Base-by-base conservation (phyloP, 2,329 filamentous ascomycete genomes). In the Monosporascus sp. region DNA sequence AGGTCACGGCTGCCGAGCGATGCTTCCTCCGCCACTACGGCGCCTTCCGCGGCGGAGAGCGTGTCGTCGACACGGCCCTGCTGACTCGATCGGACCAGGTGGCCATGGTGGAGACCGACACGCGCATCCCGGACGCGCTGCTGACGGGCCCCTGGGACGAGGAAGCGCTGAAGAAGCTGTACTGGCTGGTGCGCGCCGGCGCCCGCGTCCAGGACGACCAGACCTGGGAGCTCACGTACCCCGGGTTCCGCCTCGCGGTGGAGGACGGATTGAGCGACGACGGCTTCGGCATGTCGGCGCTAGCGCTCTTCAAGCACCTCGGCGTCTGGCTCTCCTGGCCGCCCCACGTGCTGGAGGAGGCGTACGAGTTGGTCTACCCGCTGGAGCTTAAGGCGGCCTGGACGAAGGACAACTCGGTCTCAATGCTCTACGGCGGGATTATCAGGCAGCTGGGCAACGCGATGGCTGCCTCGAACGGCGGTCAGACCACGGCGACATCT, bases 151-250 rank as follows among this genome's bases (percentile, higher is more conserved):
- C 75, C 0, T 76, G 72, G 73, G 60, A 70, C 24, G 70, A 71
- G 4, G 68, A 70, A 38, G 60, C 66, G 42, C 61, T 67, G 24
- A 68, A 70, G 39, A 73, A 74, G 27, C 63, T 78, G 5, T 76
- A 77, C 60, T 78, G 76, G 76, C 65, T 79, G 20, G 62, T 69
- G 9, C 69, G 72, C 37, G 71, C 67, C 6, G 74, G 75, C 15
- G 64, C 70, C 49, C 60, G 57, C 5, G 44, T 70, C 8, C 62
- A 65, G 20, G 54, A 63, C 1, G 57, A 66, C 37, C 64, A 68
- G 52, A 64, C 71, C 1, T 78, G 76, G 76, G 76, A 79, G 53
- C 47, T 67, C 27, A 73, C 69, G 47, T 54, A 68, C 3, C 59
- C 70, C 46, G 68, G 68, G 38, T 68, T 74, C 44, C 68, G 63